Conservation (phyloP, 1,139 yeast genomes). For the Nematodospora anomalae region DNA sequence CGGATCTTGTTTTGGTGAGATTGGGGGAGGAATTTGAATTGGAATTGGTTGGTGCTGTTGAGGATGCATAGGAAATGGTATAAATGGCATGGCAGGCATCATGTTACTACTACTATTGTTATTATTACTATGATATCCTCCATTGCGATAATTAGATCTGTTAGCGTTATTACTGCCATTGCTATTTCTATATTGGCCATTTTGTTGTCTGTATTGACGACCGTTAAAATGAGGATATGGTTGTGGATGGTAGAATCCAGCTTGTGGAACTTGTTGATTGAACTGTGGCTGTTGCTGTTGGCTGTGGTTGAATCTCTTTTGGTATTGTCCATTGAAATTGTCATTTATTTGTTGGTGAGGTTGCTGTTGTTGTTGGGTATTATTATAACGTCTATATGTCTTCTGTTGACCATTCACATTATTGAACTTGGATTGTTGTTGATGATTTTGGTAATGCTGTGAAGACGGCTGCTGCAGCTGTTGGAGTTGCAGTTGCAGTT, state of each 20-base stretch:
- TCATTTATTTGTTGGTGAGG: slow-evolving; percentile 15
- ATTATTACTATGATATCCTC: slow-evolving; percentile 12
- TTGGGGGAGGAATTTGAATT: slow-evolving; percentile 47
- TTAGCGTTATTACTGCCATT: slow-evolving; percentile 3
- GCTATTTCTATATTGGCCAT: slow-evolving; percentile 11
- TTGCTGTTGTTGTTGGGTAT: slow-evolving; percentile 13
- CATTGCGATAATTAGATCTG: slow-evolving; percentile 12
- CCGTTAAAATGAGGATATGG: slow-evolving; percentile 24
- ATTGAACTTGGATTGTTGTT: slow-evolving; percentile 4
- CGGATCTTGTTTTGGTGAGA: slow-evolving; percentile 50
- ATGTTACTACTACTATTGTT: slow-evolving; percentile 5
- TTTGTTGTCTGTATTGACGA: slow-evolving; percentile 10
- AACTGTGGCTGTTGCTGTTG: slow-evolving; percentile 15
- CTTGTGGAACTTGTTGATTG: slow-evolving; percentile 14
- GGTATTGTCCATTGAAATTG: slow-evolving; percentile 16
- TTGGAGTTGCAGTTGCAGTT: slow-evolving; percentile 4
- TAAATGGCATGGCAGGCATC: slow-evolving; percentile 7
- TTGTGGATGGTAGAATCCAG: slow-evolving; percentile 17
- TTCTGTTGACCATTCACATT: slow-evolving; percentile 17
- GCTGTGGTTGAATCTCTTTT: slow-evolving; percentile 16
- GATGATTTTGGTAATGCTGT: slow-evolving; percentile 3
- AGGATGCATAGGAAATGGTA: slow-evolving; percentile 9
- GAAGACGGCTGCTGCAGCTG: background rate
- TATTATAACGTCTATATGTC: slow-evolving; percentile 17
- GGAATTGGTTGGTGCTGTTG: slow-evolving; percentile 20